phyloP scores from a whole-genome alignment of 1,284 basidiomycete species.

The Papiliotrema terrestris region DNA sequence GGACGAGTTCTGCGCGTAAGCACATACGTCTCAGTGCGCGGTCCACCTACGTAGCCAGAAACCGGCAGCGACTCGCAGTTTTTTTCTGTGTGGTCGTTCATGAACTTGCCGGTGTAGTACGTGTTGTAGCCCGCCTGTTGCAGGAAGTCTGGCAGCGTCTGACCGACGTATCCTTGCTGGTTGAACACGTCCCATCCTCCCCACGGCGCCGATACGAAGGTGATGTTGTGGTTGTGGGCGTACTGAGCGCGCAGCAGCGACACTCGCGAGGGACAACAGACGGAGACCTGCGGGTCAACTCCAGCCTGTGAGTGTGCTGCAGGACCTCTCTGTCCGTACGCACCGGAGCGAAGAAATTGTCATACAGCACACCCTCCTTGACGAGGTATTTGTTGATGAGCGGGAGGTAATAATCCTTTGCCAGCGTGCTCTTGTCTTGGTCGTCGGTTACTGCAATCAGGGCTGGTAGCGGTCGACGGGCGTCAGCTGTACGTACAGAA shows the following conservation, averaged over 20 bases:
- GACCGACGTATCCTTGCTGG: slow-evolving; percentile 27
- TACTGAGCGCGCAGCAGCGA: slow-evolving; percentile 30
- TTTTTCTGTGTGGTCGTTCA: slow-evolving; percentile 31
- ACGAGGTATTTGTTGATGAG: slow-evolving; percentile 20
- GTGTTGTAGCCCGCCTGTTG: slow-evolving; percentile 35
- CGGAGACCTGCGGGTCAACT: slow-evolving; percentile 9
- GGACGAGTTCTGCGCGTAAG: slow-evolving; percentile 8
- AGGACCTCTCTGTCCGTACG: no score
- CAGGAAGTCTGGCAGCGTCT: slow-evolving; percentile 33
- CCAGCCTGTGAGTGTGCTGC: no score
- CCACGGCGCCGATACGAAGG: slow-evolving; percentile 26
- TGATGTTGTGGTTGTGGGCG: slow-evolving; percentile 40
- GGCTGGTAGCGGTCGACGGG: not conserved
- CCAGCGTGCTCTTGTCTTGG: slow-evolving; percentile 21
- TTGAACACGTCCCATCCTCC: slow-evolving; percentile 37
- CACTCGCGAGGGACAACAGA: slow-evolving; percentile 36
- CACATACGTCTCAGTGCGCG: no score
- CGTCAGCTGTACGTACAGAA: slow-evolving; percentile 22
- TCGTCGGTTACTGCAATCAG: slow-evolving; percentile 26
- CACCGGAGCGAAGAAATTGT: slow-evolving; percentile 30
- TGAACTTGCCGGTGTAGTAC: slow-evolving; percentile 38
- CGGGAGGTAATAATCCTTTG: slow-evolving; percentile 15
- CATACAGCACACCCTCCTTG: slow-evolving; percentile 21
- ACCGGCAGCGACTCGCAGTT: slow-evolving; percentile 27
- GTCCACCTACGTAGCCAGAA: slow-evolving; percentile 5